Conservation (phyloP, 1,284 basidiomycete genomes). For the Meira miltonrushii region DNA sequence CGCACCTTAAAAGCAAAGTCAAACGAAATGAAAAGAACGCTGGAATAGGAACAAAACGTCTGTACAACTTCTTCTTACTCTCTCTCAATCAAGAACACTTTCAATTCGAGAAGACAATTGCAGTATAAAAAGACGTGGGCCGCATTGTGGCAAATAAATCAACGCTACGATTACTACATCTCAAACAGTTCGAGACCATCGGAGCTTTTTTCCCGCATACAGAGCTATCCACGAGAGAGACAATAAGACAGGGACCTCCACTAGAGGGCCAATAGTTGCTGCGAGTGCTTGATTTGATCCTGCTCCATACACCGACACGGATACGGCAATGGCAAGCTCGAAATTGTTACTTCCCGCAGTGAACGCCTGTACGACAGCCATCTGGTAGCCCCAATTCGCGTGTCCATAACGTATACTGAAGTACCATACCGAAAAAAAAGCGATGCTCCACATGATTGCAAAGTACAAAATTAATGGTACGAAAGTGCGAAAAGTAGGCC, state of each 20-base stretch:
- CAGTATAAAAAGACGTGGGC: too few relatives aligned
- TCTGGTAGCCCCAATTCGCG: conserved; percentile 48
- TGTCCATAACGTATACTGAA: conserved; percentile 30
- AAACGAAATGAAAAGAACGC: too few relatives aligned
- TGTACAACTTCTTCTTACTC: too few relatives aligned
- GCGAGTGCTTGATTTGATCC: conserved; percentile 31
- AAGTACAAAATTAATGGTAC: conserved; percentile 73
- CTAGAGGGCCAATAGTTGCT: conserved; percentile 39
- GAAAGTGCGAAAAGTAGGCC: conserved; percentile 54
- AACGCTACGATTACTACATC: too few relatives aligned
- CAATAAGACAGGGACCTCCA: conserved; percentile 64
- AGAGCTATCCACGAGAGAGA: conserved; percentile 68
- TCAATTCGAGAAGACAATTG: too few relatives aligned
- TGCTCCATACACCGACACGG: conserved; percentile 64
- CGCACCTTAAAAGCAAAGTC: too few relatives aligned
- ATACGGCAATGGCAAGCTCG: conserved; percentile 71
- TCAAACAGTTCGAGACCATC: conserved; percentile 11
- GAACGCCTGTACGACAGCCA: conserved; percentile 55
- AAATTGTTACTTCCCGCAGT: conserved; percentile 58
- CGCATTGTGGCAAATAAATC: too few relatives aligned
- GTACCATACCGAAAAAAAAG: conserved; percentile 59
- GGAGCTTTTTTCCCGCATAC: conserved; percentile 57
- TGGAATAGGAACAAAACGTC: too few relatives aligned
- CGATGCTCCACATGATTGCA: conserved; percentile 67
- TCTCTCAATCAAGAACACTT: too few relatives aligned